These are phyloP conservation scores for Mycosphaerella sp. DNA, from an alignment of 2,329 filamentous ascomycete genomes.

Conservation along the genomic window DNA sequence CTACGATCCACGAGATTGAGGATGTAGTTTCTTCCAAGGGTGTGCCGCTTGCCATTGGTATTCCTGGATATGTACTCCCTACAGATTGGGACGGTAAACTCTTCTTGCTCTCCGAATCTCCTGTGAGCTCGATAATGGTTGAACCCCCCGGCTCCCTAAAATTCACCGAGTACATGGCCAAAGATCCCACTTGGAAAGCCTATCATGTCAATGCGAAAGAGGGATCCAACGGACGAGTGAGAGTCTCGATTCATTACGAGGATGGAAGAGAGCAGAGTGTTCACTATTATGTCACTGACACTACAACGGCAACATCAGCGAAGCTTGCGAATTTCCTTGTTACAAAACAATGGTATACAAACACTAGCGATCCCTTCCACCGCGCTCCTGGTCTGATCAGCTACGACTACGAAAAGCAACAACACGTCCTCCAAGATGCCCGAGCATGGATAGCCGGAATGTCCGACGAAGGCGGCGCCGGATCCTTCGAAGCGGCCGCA, in stretches of 20 bases:
- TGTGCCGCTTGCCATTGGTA: slow-evolving; percentile 46
- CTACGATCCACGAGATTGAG: background rate
- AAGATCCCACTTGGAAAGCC: background rate
- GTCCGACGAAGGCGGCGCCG: slow-evolving; percentile 54
- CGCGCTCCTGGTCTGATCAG: slow-evolving; percentile 51
- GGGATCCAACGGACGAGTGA: background rate
- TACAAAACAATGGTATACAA: slow-evolving; percentile 47
- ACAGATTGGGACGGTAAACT: slow-evolving; percentile 44
- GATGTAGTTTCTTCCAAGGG: slow-evolving; percentile 39
- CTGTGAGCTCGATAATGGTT: slow-evolving; percentile 33
- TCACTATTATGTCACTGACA: background rate
- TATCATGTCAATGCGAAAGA: background rate
- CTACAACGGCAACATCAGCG: background rate
- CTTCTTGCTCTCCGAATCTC: slow-evolving; percentile 39
- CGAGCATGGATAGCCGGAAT: slow-evolving; percentile 55
- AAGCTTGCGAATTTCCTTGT: slow-evolving; percentile 42
- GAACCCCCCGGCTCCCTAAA: background rate
- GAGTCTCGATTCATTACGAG: background rate
- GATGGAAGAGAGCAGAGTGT: background rate
- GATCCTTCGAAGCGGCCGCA: slow-evolving; percentile 49
- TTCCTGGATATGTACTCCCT: slow-evolving; percentile 52
- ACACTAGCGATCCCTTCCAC: slow-evolving; percentile 49
- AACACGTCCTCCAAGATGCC: slow-evolving; percentile 40
- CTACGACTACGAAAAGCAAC: slow-evolving; percentile 42
- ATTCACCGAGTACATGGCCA: background rate